These are phyloP conservation scores for Lentinula novae-zelandiae DNA, from an alignment of 1,284 basidiomycete genomes.

Conservation along the genomic window DNA sequence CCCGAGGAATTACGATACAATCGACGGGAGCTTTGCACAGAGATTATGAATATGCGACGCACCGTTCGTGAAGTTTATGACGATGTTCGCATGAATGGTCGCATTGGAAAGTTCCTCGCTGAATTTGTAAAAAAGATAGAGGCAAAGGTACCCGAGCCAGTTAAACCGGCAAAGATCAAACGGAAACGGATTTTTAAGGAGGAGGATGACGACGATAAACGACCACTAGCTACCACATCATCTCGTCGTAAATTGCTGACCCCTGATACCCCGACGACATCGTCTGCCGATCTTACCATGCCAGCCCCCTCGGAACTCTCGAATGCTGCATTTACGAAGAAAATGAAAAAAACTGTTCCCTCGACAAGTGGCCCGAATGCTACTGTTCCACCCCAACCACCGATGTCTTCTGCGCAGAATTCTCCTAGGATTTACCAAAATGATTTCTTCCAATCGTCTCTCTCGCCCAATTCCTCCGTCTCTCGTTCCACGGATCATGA, in stretches of 20 bases:
- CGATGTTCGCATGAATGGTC: conserved; percentile 51
- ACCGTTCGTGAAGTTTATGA: conserved; percentile 43
- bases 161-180: background rate
- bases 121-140: conserved; percentile 28
- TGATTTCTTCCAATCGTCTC: background rate
- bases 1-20: conserved; percentile 22
- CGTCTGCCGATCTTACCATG: background rate
- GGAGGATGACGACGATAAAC: background rate
- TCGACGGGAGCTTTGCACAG: conserved; percentile 34
- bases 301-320: background rate
- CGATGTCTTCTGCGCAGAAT: background rate
- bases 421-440: background rate
- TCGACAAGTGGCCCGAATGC: background rate
- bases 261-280: background rate
- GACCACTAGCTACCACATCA: background rate
- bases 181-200: background rate
- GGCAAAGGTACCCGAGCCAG: background rate
- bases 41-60: conserved; percentile 45
- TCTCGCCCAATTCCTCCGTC: background rate
- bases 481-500: background rate
- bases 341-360: background rate
- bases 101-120: conserved; percentile 45
- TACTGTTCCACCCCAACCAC: background rate
- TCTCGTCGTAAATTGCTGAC: background rate
- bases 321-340: background rate